phyloP scores from a whole-genome alignment of 2,329 filamentous ascomycete genomes.

The Aspergillus tamarii region DNA sequence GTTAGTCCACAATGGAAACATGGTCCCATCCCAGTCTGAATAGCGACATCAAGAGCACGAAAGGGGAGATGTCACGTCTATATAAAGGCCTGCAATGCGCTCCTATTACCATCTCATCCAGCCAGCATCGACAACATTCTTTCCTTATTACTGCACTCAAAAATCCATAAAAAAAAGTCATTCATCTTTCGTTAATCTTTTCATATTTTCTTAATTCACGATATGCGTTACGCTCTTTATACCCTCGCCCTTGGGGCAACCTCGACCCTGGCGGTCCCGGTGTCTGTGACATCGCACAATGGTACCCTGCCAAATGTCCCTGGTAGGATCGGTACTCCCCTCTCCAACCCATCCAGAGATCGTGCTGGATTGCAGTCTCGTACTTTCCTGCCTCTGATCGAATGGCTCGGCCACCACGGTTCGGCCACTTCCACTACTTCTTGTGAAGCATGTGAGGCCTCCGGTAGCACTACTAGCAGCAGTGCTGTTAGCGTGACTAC shows the following conservation, averaged over 20 bases:
- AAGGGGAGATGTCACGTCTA: background rate
- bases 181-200: background rate
- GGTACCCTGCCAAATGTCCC: background rate
- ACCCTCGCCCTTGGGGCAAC: conserved; percentile 5
- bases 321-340: background rate
- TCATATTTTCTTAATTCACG: background rate
- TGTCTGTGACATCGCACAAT: background rate
- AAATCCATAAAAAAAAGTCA: background rate
- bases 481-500: background rate
- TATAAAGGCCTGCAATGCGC: background rate
- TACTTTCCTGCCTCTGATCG: background rate
- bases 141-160: background rate
- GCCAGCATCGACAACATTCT: background rate
- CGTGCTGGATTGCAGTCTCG: background rate
- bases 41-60: background rate
- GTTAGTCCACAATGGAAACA: background rate
- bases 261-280: conserved; percentile 5
- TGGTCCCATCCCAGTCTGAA: background rate
- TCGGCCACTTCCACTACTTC: background rate
- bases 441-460: background rate
- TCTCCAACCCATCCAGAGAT: background rate
- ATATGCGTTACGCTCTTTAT: conserved; percentile 3
- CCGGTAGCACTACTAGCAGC: background rate
- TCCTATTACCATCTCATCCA: background rate
- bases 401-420: background rate